Evolutionary conservation across 2,329 filamentous ascomycete species (phyloP), one percentile per base, ranked within the genome.

Genomic region (Colletotrichum agaves): DNA sequence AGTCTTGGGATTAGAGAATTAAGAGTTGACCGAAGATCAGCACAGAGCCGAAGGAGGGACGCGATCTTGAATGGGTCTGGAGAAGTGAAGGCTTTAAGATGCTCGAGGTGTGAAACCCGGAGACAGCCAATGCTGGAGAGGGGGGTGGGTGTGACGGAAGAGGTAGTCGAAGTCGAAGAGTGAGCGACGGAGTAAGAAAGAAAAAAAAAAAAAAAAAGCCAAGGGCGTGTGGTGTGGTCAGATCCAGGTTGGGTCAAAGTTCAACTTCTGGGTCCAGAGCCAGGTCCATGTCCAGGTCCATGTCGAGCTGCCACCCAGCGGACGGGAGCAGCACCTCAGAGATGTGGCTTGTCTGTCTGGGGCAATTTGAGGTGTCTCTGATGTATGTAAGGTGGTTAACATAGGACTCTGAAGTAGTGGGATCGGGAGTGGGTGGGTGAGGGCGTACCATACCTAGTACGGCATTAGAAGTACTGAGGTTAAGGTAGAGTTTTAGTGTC

Each of bases 241-340:
- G 64, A 67, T 67, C 44, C 44, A 60, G 46, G 61, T 41, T 37
- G 63, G 63, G 63, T 67, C 64, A 63, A 47, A 56, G 63, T 56
- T 50, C 33, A 31, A 37, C 50, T 41, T 39, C 43, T 43, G 49
- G 47, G 49, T 47, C 64, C 61, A 59, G 61, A 49, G 49, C 61
- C 61, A 67, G 64, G 59, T 55, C 61, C 61, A 67, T 61, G 59
- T 55, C 59, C 59, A 62, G 59, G 64, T 47, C 61, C 53, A 67
- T 64, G 64, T 67, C 63, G 60, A 67, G 60, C 35, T 67, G 59
- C 50, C 56, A 49, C 43, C 56, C 27, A 58, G 46, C 58, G 44
- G 43, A 60, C 57, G 57, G 57, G 44, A 67, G 52, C 31, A 41
- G 61, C 53, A 59, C 64, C 39, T 61, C 35, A 39, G 63, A 67